These are phyloP conservation scores for Fagopyrum tataricum DNA, from an alignment of 148 eudicot species.

Conservation along the genomic window DNA sequence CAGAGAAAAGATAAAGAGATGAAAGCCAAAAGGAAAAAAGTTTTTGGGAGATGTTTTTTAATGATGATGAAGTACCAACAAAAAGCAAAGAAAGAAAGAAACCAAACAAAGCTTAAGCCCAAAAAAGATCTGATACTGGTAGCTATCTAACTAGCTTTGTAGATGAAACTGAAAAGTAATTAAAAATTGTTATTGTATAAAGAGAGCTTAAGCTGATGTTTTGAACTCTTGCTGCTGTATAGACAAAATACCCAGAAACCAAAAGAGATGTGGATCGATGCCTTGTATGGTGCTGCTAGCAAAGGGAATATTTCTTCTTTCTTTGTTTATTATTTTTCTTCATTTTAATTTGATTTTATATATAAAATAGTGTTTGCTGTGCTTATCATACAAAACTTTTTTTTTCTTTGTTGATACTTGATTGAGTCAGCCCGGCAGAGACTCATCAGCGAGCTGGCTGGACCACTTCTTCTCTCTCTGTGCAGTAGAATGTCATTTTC, in stretches of 20 bases:
- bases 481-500: conserved; percentile 16
- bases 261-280: neutral
- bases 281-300: neutral
- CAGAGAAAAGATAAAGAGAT: conserved; percentile 5
- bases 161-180: conserved; percentile 2
- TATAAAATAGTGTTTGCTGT: neutral
- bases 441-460: neutral
- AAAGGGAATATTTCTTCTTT: conserved; percentile 9
- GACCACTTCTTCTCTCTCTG: neutral
- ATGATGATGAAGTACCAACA: conserved; percentile 9
- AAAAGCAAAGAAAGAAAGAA: conserved; percentile 7
- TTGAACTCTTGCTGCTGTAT: conserved; percentile 9
- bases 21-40: conserved; percentile 6
- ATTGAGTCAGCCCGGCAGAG: conserved; percentile 9
- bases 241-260: conserved; percentile 13
- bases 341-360: neutral
- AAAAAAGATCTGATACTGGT: conserved; percentile 3
- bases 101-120: conserved; percentile 5
- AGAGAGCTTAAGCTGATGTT: neutral
- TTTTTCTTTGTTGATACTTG: neutral
- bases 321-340: neutral
- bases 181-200: neutral
- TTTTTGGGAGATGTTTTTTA: neutral
- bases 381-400: neutral
- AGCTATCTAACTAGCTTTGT: neutral